Evolutionary conservation across 345 rosid species (phyloP).

Genomic region (Hirschfeldia incana): DNA sequence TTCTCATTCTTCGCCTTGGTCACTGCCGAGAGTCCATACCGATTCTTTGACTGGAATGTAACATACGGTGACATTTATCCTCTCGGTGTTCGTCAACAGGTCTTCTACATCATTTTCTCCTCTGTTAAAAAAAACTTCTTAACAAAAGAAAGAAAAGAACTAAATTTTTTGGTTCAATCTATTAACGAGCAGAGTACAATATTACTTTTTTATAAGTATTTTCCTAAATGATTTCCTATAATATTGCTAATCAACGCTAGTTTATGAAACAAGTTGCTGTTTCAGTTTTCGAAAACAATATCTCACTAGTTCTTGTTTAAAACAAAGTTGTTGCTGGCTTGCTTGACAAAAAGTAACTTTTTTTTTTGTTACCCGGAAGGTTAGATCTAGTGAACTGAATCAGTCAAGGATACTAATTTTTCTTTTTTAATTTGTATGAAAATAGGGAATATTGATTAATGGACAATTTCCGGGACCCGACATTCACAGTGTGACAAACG

Average conservation of each 20-base stretch:
- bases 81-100: slow-evolving; percentile 79
- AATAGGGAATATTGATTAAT: slow-evolving; percentile 83
- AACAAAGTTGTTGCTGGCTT: not conserved
- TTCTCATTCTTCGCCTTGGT: slow-evolving; percentile 32
- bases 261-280: not conserved
- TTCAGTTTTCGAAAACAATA: not conserved
- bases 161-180: not conserved
- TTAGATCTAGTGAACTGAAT: slow-evolving; percentile 10
- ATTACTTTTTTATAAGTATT: not conserved
- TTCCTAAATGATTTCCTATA: not conserved
- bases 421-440: not conserved
- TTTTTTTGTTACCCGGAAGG: not conserved
- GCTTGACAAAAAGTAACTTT: not conserved
- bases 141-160: not conserved
- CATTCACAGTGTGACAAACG: slow-evolving; percentile 81
- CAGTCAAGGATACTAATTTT: slow-evolving; percentile 20
- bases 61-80: slow-evolving; percentile 81
- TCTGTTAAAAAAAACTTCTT: not conserved
- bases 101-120: slow-evolving; percentile 10
- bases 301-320: not conserved
- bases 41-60: slow-evolving; percentile 77
- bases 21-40: slow-evolving; percentile 63
- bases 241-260: not conserved
- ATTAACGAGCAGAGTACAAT: not conserved
- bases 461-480: slow-evolving; percentile 95